Evolutionary conservation across 2,329 filamentous ascomycete genomes (phyloP), one percentile per base, ranked within the genome.

Genomic region (Talaromyces rugulosus): DNA sequence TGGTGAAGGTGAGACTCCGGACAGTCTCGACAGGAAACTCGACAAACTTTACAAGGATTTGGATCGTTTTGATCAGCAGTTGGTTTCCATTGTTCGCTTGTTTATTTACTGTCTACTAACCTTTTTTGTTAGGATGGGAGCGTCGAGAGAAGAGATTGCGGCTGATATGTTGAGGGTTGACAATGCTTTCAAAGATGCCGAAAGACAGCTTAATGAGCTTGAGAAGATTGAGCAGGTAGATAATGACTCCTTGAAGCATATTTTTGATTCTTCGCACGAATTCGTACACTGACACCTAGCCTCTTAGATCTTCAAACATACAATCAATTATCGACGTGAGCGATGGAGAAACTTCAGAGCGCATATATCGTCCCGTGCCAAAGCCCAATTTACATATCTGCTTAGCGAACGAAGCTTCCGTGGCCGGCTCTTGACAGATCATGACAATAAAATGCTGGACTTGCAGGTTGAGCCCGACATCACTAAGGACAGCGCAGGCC

Each of bases 331-430:
- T 61, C 90, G 95, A 16, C 83, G 90, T 61, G 79, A 82, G 31
- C 87, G 92, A 68, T 99, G 92, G 90, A 83, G 86, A 61, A 82
- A 84, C 57, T 98, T 99, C 76, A 89, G 94, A 69, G 85, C 87
- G 30, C 86, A 88, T 67, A 97, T 99, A 69, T 94, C 92, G 42
- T 86, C 89, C n/a, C 87, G 90, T 60, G 91, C 95, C 53, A 88
- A 92, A 56, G 88, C 89, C 59, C 91, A 91, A 64, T 99, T 99
- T 76, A 89, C 86, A 58, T 96, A 95, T 71, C 84, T 98, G 14
- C 85, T 99, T 62, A 91, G 88, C 70, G 93, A 98, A 76, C 88
- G 95, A 69, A 89, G 90, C 27, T 99, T 96, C 77, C 87, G 92
- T 52, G 95, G 95, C 61, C 86, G 85, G 65, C 85, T 99, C 62